Evolutionary conservation across 2,329 filamentous ascomycete genomes (phyloP).

Genomic region (Drechslera avenae): DNA sequence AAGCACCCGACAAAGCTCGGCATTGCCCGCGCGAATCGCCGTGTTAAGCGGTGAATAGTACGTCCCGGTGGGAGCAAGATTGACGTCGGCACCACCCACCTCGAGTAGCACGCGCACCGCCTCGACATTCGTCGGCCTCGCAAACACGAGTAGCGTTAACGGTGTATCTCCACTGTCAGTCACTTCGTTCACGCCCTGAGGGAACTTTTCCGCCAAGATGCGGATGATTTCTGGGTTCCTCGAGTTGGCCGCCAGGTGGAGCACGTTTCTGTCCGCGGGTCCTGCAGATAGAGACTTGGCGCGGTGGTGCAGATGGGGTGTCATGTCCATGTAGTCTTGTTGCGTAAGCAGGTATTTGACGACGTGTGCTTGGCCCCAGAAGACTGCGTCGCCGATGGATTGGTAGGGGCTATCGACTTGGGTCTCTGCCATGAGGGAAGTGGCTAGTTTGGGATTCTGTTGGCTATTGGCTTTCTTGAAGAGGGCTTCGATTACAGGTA

Average conservation of each 20-base stretch:
- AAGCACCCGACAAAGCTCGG: too few relatives aligned
- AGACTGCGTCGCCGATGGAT: neutral
- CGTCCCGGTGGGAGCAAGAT: too few relatives aligned
- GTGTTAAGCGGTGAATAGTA: too few relatives aligned
- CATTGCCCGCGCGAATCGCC: too few relatives aligned
- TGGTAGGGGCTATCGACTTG: neutral
- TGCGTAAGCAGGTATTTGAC: neutral
- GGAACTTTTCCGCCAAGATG: neutral
- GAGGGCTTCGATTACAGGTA: too few relatives aligned
- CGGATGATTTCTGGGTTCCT: neutral
- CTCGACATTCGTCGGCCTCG: too few relatives aligned
- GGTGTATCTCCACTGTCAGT: neutral
- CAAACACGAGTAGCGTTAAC: neutral
- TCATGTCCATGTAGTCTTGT: neutral
- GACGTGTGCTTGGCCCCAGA: neutral
- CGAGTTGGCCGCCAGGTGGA: neutral
- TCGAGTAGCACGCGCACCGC: too few relatives aligned
- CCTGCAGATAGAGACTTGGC: neutral
- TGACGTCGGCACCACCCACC: too few relatives aligned
- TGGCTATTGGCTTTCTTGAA: too few relatives aligned
- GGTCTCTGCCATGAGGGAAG: neutral
- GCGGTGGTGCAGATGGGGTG: neutral
- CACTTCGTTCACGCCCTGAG: neutral
- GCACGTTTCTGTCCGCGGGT: neutral
- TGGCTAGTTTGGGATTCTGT: too few relatives aligned